phyloP scores from a whole-genome alignment of 2,329 filamentous ascomycete genomes.

The Phyllosticta citriasiana region DNA sequence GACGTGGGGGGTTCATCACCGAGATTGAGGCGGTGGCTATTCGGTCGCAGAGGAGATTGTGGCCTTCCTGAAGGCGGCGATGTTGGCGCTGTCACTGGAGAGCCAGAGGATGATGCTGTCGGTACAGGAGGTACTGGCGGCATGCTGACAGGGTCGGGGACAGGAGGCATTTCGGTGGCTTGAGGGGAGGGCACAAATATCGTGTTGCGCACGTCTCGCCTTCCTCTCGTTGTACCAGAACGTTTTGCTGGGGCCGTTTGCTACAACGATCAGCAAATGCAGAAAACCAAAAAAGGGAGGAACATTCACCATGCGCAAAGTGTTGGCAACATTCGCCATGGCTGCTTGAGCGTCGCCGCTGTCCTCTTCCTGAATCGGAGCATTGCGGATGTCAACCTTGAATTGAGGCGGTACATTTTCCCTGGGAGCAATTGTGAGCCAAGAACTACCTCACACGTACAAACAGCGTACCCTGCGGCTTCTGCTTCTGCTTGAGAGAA shows the following conservation, averaged over 20 bases:
- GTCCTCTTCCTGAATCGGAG: conserved; percentile 68
- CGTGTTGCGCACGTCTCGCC: conserved; percentile 85
- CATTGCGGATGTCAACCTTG: conserved; percentile 70
- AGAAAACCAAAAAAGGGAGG: neutral
- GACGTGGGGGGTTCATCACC: conserved; percentile 54
- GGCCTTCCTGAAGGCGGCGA: conserved; percentile 11
- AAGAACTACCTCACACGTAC: neutral
- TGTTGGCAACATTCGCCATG: conserved; percentile 64
- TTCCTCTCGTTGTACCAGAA: conserved; percentile 69
- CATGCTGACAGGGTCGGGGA: conserved; percentile 11
- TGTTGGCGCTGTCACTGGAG: conserved; percentile 15
- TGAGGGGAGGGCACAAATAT: conserved; percentile 51
- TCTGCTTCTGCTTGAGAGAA: conserved; percentile 65
- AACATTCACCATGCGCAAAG: conserved; percentile 47
- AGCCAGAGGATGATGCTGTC: conserved; percentile 11
- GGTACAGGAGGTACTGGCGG: conserved; percentile 14
- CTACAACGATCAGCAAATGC: conserved; percentile 28
- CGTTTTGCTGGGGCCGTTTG: conserved; percentile 44
- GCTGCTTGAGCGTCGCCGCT: conserved; percentile 64
- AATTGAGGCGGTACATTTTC: conserved; percentile 43
- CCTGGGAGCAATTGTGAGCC: conserved; percentile 13
- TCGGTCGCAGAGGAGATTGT: conserved; percentile 14
- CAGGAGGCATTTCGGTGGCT: conserved; percentile 7
- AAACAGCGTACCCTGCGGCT: conserved; percentile 29
- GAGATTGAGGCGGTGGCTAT: conserved; percentile 15